A percentile compares a stretch with the other conserved stretches of the same genome.
phyloP scores from a whole-genome alignment of 2,329 filamentous ascomycete species.

The Alternaria infectoria region DNA sequence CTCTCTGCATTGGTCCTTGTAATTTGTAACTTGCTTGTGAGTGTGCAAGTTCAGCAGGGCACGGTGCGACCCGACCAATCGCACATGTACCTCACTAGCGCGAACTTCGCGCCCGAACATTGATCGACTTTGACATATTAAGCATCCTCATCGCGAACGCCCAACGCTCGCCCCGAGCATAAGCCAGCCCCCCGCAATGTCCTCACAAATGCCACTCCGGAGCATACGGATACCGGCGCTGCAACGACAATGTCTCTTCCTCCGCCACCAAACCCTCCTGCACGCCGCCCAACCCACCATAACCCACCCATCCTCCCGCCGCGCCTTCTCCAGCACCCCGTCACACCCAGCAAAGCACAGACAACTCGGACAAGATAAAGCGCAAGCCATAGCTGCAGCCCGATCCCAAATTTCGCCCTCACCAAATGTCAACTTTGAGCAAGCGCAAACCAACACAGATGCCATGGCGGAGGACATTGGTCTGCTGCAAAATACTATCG shows the following conservation, averaged over 20 bases:
- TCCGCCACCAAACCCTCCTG: conserved; percentile 14
- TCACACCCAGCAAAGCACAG: conserved; percentile 14
- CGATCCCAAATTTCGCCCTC: conserved; percentile 9
- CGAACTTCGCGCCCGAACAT: conserved; percentile 11
- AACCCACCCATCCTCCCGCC: conserved; percentile 6
- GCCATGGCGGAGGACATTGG: conserved; percentile 31
- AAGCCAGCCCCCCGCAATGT: conserved; percentile 6
- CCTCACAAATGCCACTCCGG: conserved; percentile 31
- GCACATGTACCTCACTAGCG: conserved; percentile 16
- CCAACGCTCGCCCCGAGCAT: conserved; percentile 5
- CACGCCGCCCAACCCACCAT: conserved; percentile 6
- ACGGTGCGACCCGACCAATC: not conserved
- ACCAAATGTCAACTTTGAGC: conserved; percentile 11
- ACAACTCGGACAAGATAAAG: conserved; percentile 9
- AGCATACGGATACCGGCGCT: conserved; percentile 28
- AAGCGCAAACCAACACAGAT: conserved; percentile 8
- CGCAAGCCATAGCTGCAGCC: conserved; percentile 15
- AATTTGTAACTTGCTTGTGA: not conserved
- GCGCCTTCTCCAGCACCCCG: conserved; percentile 35
- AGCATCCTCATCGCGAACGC: conserved; percentile 7
- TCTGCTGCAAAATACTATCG: conserved; percentile 27
- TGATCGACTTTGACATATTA: conserved; percentile 17
- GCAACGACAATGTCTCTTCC: conserved; percentile 37
- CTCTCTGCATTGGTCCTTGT: not conserved
- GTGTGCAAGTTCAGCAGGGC: not conserved